Evolutionary conservation across 2,329 filamentous ascomycete species (phyloP).

Genomic region (Cercospora zeina): DNA sequence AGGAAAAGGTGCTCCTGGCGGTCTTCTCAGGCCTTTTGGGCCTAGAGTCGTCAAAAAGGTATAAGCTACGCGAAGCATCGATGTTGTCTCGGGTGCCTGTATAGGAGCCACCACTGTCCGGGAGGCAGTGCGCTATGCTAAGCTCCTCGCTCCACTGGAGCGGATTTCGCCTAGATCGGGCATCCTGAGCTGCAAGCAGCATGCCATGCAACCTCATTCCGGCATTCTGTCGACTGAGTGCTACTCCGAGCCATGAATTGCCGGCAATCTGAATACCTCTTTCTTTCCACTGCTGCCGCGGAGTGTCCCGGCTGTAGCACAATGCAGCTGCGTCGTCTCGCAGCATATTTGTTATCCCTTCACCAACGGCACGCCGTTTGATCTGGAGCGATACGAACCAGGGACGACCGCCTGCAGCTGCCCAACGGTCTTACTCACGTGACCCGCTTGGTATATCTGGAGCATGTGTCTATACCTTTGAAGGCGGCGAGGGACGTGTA

Average conservation of each 20-base stretch:
- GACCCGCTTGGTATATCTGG: not conserved
- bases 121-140: conserved; percentile 23
- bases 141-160: conserved; percentile 20
- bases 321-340: not conserved
- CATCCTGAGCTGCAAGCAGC: not conserved
- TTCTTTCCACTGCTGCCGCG: not conserved
- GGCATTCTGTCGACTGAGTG: not conserved
- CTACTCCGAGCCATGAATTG: not conserved
- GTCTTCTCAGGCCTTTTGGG: not conserved
- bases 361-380: not conserved
- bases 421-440: not conserved
- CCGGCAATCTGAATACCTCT: not conserved
- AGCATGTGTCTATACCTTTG: not conserved
- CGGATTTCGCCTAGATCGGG: not conserved
- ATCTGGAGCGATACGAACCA: not conserved
- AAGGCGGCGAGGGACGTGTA: not conserved
- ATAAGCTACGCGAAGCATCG: not conserved
- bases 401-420: not conserved
- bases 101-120: conserved; percentile 23
- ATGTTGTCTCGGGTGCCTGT: not conserved
- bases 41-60: not conserved
- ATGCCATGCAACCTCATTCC: too few species aligned
- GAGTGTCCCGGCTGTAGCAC: not conserved
- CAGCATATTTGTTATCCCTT: not conserved
- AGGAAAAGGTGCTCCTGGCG: not conserved